Conservation (phyloP, 805 yeast genomes). For the Wickerhamiella nectarea region DNA sequence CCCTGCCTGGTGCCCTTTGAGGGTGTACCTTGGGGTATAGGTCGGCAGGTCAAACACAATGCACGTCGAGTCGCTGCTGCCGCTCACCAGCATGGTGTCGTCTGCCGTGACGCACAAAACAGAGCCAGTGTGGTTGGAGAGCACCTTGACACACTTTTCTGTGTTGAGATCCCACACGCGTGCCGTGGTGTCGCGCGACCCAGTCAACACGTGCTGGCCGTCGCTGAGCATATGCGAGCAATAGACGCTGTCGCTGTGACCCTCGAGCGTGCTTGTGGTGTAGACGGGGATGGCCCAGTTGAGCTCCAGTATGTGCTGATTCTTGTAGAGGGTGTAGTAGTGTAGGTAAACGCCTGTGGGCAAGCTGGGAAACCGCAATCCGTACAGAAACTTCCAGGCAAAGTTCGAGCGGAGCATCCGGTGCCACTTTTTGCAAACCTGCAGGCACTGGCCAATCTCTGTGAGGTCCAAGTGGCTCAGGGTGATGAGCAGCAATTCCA, state of each 20-base stretch:
- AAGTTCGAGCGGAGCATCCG: constrained; percentile 10
- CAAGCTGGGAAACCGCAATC: constrained; percentile 14
- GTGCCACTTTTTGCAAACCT: constrained; percentile 19
- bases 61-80: constrained; percentile 10
- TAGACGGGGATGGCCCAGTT: constrained; percentile 11
- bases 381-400: constrained; percentile 19
- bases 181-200: constrained; percentile 38
- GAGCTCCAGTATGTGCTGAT: constrained; percentile 5
- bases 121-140: constrained; percentile 13
- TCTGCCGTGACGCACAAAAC: constrained; percentile 12
- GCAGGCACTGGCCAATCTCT: constrained; percentile 13
- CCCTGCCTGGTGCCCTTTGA: constrained; percentile 88
- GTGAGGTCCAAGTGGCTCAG: constrained; percentile 14
- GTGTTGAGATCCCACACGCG: constrained; percentile 25
- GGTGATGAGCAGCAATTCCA: constrained; percentile 14
- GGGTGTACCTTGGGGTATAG: constrained; percentile 62
- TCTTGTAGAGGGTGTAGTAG: constrained; percentile 10
- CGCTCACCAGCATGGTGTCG: constrained; percentile 8
- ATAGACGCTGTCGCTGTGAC: constrained; percentile 76
- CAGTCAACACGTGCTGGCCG: constrained; percentile 60
- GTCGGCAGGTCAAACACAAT: constrained; percentile 73
- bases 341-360: neutral
- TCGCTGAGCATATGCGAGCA: constrained; percentile 52
- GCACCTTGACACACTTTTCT: constrained; percentile 13
- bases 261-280: constrained; percentile 26